A percentile compares a stretch with the other conserved stretches of the same genome.
Evolutionary conservation across 768 basidiomycete species (phyloP).

Genomic region (Erythrobasidium yunnanense): DNA sequence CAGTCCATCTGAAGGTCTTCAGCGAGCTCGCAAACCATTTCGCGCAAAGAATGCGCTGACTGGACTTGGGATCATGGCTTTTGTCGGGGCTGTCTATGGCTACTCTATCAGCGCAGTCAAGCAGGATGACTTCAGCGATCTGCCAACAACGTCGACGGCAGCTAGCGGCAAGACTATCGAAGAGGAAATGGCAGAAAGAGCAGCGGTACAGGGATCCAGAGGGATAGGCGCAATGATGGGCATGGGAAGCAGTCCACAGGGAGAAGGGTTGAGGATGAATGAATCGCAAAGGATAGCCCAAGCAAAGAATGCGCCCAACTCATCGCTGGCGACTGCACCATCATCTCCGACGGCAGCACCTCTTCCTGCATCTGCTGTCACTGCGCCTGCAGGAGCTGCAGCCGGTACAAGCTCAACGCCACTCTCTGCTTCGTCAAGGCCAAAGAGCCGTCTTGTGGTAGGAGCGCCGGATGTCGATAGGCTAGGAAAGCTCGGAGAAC

Average conservation of each 20-base stretch:
- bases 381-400: not conserved
- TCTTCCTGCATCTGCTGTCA: not conserved
- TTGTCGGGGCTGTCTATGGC: conserved; percentile 70
- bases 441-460: not conserved
- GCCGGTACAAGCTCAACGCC: not conserved
- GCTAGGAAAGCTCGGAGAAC: conserved; percentile 6
- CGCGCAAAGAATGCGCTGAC: conserved; percentile 65
- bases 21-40: conserved; percentile 78
- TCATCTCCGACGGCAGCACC: conserved; percentile 6
- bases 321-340: not conserved
- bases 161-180: conserved; percentile 20
- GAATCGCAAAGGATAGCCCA: too few relatives aligned
- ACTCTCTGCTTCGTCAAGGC: not conserved
- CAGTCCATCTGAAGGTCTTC: conserved; percentile 49
- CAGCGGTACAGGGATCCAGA: not conserved
- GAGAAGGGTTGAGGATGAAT: not conserved
- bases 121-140: conserved; percentile 63
- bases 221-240: conserved; percentile 20
- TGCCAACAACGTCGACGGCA: not conserved
- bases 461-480: conserved; percentile 24
- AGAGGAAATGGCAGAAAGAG: conserved; percentile 18
- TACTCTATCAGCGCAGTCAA: conserved; percentile 91
- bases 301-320: not conserved
- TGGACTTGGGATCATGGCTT: conserved; percentile 59
- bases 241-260: conserved; percentile 19